phyloP scores from a whole-genome alignment of 2,329 filamentous ascomycete genomes.

The Colletotrichum graminicola region DNA sequence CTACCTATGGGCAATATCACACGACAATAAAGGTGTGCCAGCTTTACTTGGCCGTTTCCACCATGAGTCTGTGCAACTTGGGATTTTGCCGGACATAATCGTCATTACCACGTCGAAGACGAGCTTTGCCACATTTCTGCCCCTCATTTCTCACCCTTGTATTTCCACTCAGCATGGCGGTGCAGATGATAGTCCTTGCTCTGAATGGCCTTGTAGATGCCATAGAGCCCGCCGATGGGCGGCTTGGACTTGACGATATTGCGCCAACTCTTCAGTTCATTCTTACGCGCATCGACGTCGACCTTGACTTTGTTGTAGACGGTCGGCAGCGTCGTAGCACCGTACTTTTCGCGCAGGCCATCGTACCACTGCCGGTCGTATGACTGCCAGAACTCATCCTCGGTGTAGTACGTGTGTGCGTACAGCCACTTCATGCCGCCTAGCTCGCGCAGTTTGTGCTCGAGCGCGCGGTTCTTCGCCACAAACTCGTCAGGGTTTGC shows the following conservation, averaged over 20 bases:
- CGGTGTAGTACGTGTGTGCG: conserved; percentile 85
- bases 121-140: not conserved
- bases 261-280: conserved; percentile 54
- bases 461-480: conserved; percentile 76
- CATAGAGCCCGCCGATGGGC: conserved; percentile 71
- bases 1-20: no score
- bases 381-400: conserved; percentile 75
- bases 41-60: not conserved
- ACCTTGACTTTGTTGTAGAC: conserved; percentile 80
- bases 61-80: not conserved
- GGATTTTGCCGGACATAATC: not conserved
- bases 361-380: conserved; percentile 74
- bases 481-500: conserved; percentile 70
- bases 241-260: conserved; percentile 61
- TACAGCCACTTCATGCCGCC: conserved; percentile 90
- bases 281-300: conserved; percentile 59
- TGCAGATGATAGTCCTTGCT: conserved; percentile 69
- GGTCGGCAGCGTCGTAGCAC: conserved; percentile 70
- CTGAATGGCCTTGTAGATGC: conserved; percentile 69
- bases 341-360: conserved; percentile 70
- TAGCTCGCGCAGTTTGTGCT: conserved; percentile 75
- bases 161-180: conserved; percentile 66
- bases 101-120: not conserved
- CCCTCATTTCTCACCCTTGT: conserved; percentile 51
- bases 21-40: conserved; percentile 6